Evolutionary conservation across 2,329 filamentous ascomycete species (phyloP).

Genomic region (Fusarium equiseti): DNA sequence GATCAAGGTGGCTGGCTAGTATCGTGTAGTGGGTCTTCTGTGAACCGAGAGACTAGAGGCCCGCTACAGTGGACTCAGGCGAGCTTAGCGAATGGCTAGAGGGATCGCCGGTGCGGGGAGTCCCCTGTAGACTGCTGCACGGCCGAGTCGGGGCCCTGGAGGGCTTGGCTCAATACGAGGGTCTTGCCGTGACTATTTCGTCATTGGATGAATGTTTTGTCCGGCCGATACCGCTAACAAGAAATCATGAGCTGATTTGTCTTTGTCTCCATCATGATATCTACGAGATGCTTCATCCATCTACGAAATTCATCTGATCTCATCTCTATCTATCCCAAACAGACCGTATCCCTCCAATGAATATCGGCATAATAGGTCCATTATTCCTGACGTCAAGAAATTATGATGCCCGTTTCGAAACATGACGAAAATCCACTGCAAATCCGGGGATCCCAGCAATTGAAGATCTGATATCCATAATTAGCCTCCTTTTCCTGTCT

Average conservation of each 20-base stretch:
- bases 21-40: conserved; percentile 18
- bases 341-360: conserved; percentile 12
- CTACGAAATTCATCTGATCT: not conserved
- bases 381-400: conserved; percentile 32
- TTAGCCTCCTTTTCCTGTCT: not conserved
- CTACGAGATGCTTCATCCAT: not conserved
- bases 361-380: conserved; percentile 30
- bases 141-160: conserved; percentile 28
- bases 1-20: conserved; percentile 31
- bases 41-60: conserved; percentile 22
- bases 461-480: conserved; percentile 28
- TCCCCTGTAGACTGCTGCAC: conserved; percentile 33
- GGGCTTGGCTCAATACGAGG: conserved; percentile 34
- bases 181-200: conserved; percentile 30
- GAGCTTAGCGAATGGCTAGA: conserved; percentile 35
- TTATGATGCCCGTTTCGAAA: conserved; percentile 41
- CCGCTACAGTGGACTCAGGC: conserved; percentile 11
- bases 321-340: not conserved
- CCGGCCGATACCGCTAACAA: conserved; percentile 23
- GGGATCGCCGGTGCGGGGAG: conserved; percentile 40
- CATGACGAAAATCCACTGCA: conserved; percentile 14
- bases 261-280: not conserved
- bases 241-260: conserved; percentile 6
- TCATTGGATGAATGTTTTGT: conserved; percentile 28
- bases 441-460: conserved; percentile 23